Percentiles rank a stretch among this genome's conserved stretches.
phyloP scores from a whole-genome alignment of 2,329 filamentous ascomycete genomes.

The Alternaria sp. region DNA sequence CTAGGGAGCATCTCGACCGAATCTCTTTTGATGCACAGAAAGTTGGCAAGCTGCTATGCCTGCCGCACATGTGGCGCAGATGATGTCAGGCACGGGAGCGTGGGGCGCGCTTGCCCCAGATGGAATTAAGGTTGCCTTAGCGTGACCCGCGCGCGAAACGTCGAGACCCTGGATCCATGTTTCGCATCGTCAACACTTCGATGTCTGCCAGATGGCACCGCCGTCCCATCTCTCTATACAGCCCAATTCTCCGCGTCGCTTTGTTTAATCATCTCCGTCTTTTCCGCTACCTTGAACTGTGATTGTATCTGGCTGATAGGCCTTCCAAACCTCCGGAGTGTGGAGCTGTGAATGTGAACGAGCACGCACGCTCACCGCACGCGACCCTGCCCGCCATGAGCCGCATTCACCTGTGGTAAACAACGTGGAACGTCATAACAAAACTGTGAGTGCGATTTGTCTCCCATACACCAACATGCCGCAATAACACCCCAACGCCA shows the following conservation, averaged over 20 bases:
- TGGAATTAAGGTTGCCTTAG: constrained; percentile 35
- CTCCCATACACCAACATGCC: constrained; percentile 11
- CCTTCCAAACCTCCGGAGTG: constrained; percentile 8
- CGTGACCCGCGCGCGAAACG: constrained; percentile 22
- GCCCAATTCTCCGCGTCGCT: constrained; percentile 3
- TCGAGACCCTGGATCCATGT: constrained; percentile 29
- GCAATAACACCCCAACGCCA: constrained; percentile 14
- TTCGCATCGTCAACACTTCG: constrained; percentile 23
- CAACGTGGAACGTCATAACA: constrained; percentile 21
- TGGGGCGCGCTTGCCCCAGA: constrained; percentile 20
- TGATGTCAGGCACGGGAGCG: constrained; percentile 34
- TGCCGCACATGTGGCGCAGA: constrained; percentile 22
- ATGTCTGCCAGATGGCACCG: constrained; percentile 16
- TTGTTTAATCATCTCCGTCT: neutral
- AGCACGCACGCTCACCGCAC: constrained; percentile 23
- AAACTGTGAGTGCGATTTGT: constrained; percentile 29
- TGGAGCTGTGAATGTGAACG: constrained; percentile 25
- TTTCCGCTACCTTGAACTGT: neutral
- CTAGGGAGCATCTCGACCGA: constrained; percentile 1
- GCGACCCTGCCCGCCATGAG: constrained; percentile 30
- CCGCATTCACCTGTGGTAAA: constrained; percentile 30
- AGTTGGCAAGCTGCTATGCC: constrained; percentile 21
- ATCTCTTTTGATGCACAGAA: constrained; percentile 11
- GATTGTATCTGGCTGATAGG: constrained; percentile 11
- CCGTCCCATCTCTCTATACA: constrained; percentile 4